Evolutionary conservation across 2,329 filamentous ascomycete genomes (phyloP).

Genomic region (Magnaporthales sp.): DNA sequence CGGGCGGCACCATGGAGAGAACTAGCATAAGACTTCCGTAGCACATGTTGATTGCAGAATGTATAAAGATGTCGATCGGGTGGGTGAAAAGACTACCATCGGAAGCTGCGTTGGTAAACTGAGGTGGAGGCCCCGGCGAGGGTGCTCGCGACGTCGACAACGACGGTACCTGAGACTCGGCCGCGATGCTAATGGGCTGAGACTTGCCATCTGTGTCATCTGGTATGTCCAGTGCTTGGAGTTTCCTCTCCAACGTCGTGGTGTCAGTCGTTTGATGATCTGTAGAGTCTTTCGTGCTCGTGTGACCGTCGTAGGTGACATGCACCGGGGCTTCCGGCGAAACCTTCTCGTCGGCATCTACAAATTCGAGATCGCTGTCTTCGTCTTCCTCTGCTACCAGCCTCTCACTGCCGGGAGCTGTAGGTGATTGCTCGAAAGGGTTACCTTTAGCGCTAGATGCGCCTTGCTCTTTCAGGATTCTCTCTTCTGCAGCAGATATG

Average conservation of each 20-base stretch:
- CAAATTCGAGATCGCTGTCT: slow-evolving; percentile 15
- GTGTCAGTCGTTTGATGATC: slow-evolving; percentile 28
- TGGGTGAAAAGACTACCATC: slow-evolving; percentile 61
- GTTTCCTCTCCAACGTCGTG: slow-evolving; percentile 5
- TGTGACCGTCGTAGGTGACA: neutral
- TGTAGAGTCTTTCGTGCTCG: neutral
- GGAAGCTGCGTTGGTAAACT: slow-evolving; percentile 26
- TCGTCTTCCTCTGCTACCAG: neutral
- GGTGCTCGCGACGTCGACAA: slow-evolving; percentile 4
- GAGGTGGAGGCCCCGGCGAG: neutral
- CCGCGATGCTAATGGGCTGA: neutral
- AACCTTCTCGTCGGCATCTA: slow-evolving; percentile 40
- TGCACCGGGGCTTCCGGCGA: neutral
- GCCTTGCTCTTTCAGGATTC: slow-evolving; percentile 17
- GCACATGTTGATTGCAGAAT: slow-evolving; percentile 81
- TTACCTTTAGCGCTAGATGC: slow-evolving; percentile 10
- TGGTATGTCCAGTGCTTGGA: neutral
- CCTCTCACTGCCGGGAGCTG: slow-evolving; percentile 13
- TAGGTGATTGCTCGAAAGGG: slow-evolving; percentile 10
- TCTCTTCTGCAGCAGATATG: slow-evolving; percentile 66
- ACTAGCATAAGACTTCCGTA: slow-evolving; percentile 80
- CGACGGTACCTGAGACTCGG: slow-evolving; percentile 9
- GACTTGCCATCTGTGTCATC: neutral
- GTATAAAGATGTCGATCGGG: slow-evolving; percentile 77
- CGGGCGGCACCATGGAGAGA: slow-evolving; percentile 86